These are phyloP conservation scores for Monosporascus sp. DNA, from an alignment of 2,329 filamentous ascomycete genomes.

Conservation along the genomic window DNA sequence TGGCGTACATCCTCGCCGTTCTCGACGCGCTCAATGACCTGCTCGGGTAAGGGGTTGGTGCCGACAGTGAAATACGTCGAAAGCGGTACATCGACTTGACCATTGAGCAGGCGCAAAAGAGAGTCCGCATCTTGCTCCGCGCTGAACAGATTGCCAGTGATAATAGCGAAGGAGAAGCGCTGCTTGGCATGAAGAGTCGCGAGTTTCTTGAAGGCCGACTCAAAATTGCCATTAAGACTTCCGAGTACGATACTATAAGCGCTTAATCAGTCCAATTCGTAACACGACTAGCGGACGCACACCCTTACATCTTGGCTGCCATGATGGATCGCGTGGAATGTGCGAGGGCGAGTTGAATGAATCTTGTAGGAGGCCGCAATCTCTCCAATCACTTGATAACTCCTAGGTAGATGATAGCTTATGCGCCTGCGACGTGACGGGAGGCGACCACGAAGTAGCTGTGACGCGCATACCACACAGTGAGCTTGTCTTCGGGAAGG, in stretches of 20 bases:
- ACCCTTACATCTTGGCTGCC: constrained; percentile 45
- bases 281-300: neutral
- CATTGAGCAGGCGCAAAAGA: constrained; percentile 62
- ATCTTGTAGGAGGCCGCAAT: too few species aligned
- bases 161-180: constrained; percentile 76
- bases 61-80: constrained; percentile 90
- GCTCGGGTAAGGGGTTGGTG: constrained; percentile 62
- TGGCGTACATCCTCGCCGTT: constrained; percentile 51
- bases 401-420: neutral
- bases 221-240: constrained; percentile 73
- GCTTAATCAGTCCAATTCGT: constrained; percentile 7
- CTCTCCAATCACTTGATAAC: too few species aligned
- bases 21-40: constrained; percentile 68
- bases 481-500: neutral
- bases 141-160: constrained; percentile 78
- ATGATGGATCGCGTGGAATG: constrained; percentile 24
- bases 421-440: neutral
- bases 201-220: constrained; percentile 73
- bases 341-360: neutral
- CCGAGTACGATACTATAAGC: constrained; percentile 69
- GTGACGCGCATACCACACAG: neutral
- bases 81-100: constrained; percentile 68
- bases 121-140: constrained; percentile 52
- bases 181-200: constrained; percentile 80
- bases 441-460: neutral